These are phyloP conservation scores for Nemania serpens DNA, from an alignment of 2,329 filamentous ascomycete genomes.

Conservation along the genomic window DNA sequence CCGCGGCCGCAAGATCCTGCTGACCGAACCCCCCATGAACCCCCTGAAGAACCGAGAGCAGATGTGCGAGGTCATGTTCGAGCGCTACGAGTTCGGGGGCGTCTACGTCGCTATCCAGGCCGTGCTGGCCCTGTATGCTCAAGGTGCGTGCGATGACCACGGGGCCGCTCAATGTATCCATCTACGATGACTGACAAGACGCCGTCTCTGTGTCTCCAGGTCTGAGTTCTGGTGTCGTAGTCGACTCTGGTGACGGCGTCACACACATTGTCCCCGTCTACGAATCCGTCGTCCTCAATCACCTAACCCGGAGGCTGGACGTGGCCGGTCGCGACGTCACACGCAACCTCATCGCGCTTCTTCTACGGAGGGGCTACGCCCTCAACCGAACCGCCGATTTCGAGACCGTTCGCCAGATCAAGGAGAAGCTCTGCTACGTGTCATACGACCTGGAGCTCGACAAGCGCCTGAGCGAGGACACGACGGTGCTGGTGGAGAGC, in stretches of 20 bases:
- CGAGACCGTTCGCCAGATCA: constrained; percentile 98
- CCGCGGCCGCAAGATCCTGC: constrained; percentile 90
- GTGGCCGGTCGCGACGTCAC: constrained; percentile 97
- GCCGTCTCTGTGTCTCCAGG: constrained; percentile 51
- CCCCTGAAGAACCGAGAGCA: constrained; percentile 94
- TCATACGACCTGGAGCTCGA: constrained; percentile 97
- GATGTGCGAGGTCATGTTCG: constrained; percentile 99
- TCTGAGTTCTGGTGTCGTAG: constrained; percentile 92
- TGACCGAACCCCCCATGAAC: constrained; percentile 98
- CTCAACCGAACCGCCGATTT: constrained; percentile 98
- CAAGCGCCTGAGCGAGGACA: constrained; percentile 94
- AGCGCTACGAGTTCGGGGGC: constrained; percentile 92
- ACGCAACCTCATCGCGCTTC: constrained; percentile 94
- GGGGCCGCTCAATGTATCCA: neutral
- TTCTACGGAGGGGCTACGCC: constrained; percentile 91
- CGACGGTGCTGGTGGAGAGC: constrained; percentile 93
- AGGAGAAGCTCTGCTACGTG: constrained; percentile 99
- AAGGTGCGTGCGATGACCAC: constrained; percentile 64
- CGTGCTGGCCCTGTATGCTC: constrained; percentile 92
- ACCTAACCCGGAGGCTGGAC: constrained; percentile 90
- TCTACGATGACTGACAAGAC: neutral
- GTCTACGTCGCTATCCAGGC: constrained; percentile 99
- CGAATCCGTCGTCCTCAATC: constrained; percentile 96
- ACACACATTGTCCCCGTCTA: constrained; percentile 99
- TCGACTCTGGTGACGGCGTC: constrained; percentile 97